A percentile compares a stretch with the other conserved stretches of the same genome.
These are phyloP conservation scores for Aspergillus sp. DNA, from an alignment of 2,329 filamentous ascomycete genomes.

Conservation along the genomic window DNA sequence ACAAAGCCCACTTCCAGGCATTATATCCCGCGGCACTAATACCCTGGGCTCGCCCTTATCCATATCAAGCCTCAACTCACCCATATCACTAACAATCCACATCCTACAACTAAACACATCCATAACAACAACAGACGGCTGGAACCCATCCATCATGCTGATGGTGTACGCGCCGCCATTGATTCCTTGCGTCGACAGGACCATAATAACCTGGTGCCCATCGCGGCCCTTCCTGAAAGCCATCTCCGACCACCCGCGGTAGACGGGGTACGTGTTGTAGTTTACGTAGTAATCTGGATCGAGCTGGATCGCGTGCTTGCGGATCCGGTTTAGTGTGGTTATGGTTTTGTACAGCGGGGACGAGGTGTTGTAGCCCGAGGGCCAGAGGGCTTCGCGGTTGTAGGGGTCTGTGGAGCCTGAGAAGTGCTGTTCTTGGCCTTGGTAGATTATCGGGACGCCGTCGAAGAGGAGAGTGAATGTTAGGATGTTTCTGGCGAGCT, in stretches of 20 bases:
- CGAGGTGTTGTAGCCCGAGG: constrained; percentile 47
- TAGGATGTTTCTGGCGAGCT: constrained; percentile 60
- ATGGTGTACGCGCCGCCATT: constrained; percentile 30
- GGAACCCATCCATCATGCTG: constrained; percentile 28
- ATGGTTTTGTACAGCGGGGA: constrained; percentile 41
- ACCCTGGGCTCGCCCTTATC: constrained; percentile 32
- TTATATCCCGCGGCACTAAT: constrained; percentile 26
- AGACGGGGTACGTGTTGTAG: constrained; percentile 40
- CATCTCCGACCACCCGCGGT: constrained; percentile 42
- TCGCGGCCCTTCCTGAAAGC: constrained; percentile 48
- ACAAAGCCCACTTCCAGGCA: constrained; percentile 34
- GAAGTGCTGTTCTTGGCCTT: constrained; percentile 65
- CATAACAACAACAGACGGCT: constrained; percentile 23
- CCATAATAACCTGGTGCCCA: constrained; percentile 41
- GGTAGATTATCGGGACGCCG: constrained; percentile 65
- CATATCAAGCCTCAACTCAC: constrained; percentile 28
- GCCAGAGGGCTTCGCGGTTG: constrained; percentile 58
- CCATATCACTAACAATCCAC: constrained; percentile 26
- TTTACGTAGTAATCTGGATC: constrained; percentile 44
- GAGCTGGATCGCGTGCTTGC: constrained; percentile 40
- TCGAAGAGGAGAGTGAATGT: constrained; percentile 60
- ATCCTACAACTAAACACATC: constrained; percentile 30
- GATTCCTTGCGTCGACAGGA: constrained; percentile 45
- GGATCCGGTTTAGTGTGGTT: constrained; percentile 42
- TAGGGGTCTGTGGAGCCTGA: constrained; percentile 48